Evolutionary conservation across 257 asterid genomes (phyloP), one percentile per base, ranked within the genome.

Genomic region (Datura wrightii): DNA sequence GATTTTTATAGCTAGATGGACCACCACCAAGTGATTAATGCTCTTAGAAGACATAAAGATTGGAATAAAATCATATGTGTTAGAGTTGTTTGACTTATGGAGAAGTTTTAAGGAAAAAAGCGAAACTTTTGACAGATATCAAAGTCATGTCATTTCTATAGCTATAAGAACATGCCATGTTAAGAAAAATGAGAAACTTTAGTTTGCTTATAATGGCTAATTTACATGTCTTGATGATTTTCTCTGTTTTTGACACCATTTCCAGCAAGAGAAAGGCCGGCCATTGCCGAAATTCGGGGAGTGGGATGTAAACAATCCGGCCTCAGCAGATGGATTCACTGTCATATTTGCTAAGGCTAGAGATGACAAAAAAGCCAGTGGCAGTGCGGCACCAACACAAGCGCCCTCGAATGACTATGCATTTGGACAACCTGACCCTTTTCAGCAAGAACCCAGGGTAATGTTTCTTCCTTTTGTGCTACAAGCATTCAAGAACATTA

Each of bases 201-300:
- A 37, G 34, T 67, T 69, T 39, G 46, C 52, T 39, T 39, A 59
- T 48, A 48, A 19, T 37, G 79, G 79, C 36, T 41, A 70, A 70
- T 36, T 70, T 70, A 70, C 3, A 41, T 41, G 37, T 60, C 15
- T 24, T 60, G 5, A 19, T 60, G 42, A 39, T 39, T 24, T 69
- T 15, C 46, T 76, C 59, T 7, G 82, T 50, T 76, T 19, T 13
- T 50, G 58, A 46, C 41, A n/a, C 41, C 15, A 46, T 72, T 48
- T 48, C 19, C 5, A 89, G 89, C 83, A 87, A 10, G 90, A 87
- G 37, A 85, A 83, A 83, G 89, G 90, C 52, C 87, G 90, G 84
- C 89, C 92, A 19, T 83, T 90, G 88, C 92, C 92, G 65, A 90
- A 87, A 83, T 90, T 90, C 34, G 92, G 92, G 31, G 92, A 90